Percentiles rank a stretch among this genome's conserved stretches.
phyloP scores from a whole-genome alignment of 169 alveolate species.

The Toxoplasma gondii region DNA sequence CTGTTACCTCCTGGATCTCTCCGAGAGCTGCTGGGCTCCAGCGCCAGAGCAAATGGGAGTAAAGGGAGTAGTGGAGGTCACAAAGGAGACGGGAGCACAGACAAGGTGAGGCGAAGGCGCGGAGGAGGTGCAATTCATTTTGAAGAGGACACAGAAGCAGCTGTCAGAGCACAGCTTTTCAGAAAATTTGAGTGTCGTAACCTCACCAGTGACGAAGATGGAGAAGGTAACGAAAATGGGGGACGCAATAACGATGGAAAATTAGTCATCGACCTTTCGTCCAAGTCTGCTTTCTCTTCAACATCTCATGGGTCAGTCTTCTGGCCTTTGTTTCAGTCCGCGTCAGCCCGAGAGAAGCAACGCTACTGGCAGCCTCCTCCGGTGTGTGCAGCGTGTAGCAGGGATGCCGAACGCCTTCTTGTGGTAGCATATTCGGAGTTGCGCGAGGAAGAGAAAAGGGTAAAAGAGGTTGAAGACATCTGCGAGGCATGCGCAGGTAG shows the following conservation, averaged over 20 bases:
- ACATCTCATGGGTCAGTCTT: background rate
- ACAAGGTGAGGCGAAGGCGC: background rate
- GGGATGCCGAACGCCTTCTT: conserved; percentile 41
- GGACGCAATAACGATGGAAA: background rate
- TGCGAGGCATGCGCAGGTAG: conserved; percentile 67
- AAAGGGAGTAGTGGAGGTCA: background rate
- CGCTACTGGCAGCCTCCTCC: conserved; percentile 52
- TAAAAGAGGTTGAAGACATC: conserved; percentile 42
- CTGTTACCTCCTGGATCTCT: background rate
- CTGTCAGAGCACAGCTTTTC: background rate
- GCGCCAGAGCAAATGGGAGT: background rate
- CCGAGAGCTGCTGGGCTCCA: background rate
- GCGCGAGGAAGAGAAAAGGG: conserved; percentile 42
- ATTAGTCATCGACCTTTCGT: background rate
- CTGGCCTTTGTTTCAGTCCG: background rate
- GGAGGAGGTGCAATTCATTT: background rate
- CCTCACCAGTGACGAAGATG: background rate
- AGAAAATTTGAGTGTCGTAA: background rate
- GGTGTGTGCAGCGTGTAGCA: conserved; percentile 63
- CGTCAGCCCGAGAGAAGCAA: background rate
- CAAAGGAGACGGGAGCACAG: background rate
- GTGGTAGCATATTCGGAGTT: conserved; percentile 28
- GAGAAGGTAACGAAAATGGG: background rate
- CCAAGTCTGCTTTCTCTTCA: background rate
- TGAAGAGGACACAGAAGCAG: background rate